phyloP scores from a whole-genome alignment of 2,329 filamentous ascomycete genomes.

The Nemania diffusa region DNA sequence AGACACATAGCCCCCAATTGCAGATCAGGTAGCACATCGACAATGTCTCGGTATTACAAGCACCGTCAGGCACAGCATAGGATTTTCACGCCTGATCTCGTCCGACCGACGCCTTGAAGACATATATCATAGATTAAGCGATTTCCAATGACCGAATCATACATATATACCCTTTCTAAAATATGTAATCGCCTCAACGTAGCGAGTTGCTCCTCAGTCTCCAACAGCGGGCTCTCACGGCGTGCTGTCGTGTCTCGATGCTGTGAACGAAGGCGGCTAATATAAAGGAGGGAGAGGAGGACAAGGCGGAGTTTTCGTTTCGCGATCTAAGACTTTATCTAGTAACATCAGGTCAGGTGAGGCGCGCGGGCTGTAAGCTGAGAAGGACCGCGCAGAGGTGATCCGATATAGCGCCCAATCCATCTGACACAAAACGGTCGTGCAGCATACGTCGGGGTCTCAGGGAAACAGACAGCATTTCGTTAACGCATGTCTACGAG shows the following conservation, averaged over 20 bases:
- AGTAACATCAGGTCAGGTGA: background rate
- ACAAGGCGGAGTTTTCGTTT: conserved; percentile 1
- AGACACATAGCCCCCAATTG: conserved; percentile 26
- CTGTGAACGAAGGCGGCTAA: background rate
- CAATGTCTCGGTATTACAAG: conserved; percentile 27
- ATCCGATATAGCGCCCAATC: conserved; percentile 3
- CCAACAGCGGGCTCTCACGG: background rate
- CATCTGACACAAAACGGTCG: conserved; percentile 40
- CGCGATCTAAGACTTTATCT: background rate
- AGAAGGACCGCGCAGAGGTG: background rate
- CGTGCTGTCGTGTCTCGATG: conserved; percentile 4
- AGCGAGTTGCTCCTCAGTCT: conserved; percentile 15
- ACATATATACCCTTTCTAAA: background rate
- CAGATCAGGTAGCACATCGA: conserved; percentile 1
- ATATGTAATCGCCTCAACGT: background rate
- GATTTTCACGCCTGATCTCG: background rate
- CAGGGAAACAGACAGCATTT: conserved; percentile 14
- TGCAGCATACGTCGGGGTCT: conserved; percentile 40
- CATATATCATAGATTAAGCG: background rate
- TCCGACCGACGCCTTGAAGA: background rate
- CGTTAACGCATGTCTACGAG: conserved; percentile 2
- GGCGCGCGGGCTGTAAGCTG: conserved; percentile 15
- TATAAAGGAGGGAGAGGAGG: background rate
- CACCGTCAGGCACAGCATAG: background rate
- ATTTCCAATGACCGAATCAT: background rate